Conservation (phyloP, 768 basidiomycete species). For the Mycena galopus region DNA sequence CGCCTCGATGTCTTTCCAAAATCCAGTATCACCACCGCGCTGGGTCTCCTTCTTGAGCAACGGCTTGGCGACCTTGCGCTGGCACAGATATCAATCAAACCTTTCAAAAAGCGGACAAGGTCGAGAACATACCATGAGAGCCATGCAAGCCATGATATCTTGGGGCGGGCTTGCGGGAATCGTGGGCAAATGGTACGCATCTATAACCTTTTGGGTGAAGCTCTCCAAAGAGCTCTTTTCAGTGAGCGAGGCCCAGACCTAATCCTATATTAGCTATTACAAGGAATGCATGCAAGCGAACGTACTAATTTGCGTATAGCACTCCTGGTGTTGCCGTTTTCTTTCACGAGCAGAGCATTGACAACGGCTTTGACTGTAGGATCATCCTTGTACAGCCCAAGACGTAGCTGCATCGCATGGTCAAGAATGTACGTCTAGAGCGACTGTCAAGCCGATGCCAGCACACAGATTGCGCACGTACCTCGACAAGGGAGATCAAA, state of each 20-base stretch:
- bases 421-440: constrained; percentile 2
- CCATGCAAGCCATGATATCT: constrained; percentile 1
- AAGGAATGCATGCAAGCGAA: neutral
- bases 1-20: neutral
- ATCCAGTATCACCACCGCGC: neutral
- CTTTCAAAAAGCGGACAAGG: neutral
- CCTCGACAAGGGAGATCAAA: neutral
- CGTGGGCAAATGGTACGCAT: neutral
- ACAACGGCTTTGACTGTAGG: neutral
- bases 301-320: neutral
- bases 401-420: neutral
- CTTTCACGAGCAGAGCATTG: neutral
- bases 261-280: neutral
- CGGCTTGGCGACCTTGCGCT: neutral
- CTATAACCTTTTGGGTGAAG: neutral
- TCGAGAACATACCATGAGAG: neutral
- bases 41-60: neutral
- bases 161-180: neutral
- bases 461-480: neutral
- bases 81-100: neutral
- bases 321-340: neutral
- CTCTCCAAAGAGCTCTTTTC: neutral
- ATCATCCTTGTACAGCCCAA: constrained; percentile 7
- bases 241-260: neutral
- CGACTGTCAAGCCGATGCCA: neutral